phyloP scores from a whole-genome alignment of 2,329 filamentous ascomycete genomes.

The Nakataea oryzae region DNA sequence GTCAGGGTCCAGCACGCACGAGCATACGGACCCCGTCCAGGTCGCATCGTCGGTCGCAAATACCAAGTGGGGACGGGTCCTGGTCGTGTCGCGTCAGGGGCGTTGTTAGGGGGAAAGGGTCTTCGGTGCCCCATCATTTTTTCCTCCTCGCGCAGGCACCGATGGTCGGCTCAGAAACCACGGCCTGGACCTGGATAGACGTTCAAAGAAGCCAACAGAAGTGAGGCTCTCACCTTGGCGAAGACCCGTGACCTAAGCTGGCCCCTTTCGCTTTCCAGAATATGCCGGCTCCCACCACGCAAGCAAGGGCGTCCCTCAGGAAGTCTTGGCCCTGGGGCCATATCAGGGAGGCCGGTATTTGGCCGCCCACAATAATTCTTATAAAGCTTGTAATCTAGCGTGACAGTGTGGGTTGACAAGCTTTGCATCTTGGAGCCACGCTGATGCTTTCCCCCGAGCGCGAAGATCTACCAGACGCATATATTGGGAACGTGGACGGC shows the following conservation, averaged over 20 bases:
- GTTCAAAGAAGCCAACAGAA: neutral
- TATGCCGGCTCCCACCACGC: too few species aligned
- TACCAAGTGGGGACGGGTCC: neutral
- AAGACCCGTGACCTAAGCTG: neutral
- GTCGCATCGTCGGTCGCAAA: neutral
- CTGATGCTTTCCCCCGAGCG: neutral
- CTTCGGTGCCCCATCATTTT: neutral
- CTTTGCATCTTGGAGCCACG: neutral
- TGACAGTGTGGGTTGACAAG: neutral
- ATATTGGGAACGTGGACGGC: too few species aligned
- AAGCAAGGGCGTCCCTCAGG: neutral
- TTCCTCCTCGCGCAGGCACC: neutral
- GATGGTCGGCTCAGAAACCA: neutral
- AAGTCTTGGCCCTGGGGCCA: neutral
- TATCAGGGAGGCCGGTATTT: neutral
- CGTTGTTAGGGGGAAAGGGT: neutral
- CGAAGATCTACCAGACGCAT: neutral
- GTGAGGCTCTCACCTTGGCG: neutral
- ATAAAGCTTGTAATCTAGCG: neutral
- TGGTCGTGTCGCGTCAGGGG: neutral
- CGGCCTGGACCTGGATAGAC: too few species aligned
- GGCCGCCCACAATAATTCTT: neutral
- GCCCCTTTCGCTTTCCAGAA: neutral
- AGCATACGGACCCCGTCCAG: neutral
- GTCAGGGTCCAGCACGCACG: neutral